phyloP scores from a whole-genome alignment of 768 basidiomycete genomes.

The Tulasnella sp. region DNA sequence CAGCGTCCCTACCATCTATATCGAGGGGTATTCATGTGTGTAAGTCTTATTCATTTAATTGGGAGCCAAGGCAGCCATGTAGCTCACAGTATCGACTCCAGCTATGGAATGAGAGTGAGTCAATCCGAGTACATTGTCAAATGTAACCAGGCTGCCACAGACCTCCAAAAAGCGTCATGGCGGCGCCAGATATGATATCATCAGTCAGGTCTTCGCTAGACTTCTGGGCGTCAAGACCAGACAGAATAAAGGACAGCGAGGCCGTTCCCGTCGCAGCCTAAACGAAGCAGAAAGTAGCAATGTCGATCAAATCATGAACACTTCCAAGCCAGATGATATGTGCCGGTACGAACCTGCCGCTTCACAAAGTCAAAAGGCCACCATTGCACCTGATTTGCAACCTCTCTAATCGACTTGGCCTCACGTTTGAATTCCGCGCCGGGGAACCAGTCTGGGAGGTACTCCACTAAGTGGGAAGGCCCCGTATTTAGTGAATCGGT shows the following conservation, averaged over 20 bases:
- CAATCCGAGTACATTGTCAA: background rate
- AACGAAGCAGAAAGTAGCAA: too few species aligned
- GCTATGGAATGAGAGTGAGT: background rate
- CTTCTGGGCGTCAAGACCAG: background rate
- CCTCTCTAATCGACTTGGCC: too few species aligned
- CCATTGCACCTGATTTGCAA: too few species aligned
- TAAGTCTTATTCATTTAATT: background rate
- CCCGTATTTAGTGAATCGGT: background rate
- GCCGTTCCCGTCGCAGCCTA: background rate
- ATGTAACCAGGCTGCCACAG: too few species aligned
- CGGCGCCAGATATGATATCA: background rate
- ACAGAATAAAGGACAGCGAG: background rate
- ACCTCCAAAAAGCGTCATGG: constrained; percentile 2
- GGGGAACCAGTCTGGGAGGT: background rate
- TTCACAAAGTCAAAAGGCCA: too few species aligned
- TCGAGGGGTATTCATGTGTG: too few species aligned
- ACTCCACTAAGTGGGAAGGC: background rate
- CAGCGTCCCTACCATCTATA: background rate
- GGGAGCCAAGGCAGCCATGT: background rate
- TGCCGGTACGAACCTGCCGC: too few species aligned
- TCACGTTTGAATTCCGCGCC: background rate
- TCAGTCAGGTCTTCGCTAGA: background rate
- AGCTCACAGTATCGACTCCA: background rate
- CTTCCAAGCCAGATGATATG: too few species aligned
- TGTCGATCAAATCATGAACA: too few species aligned